These are phyloP conservation scores for Tillandsia fasciculata DNA, from an alignment of 176 grass and related monocot genomes.

Conservation along the genomic window DNA sequence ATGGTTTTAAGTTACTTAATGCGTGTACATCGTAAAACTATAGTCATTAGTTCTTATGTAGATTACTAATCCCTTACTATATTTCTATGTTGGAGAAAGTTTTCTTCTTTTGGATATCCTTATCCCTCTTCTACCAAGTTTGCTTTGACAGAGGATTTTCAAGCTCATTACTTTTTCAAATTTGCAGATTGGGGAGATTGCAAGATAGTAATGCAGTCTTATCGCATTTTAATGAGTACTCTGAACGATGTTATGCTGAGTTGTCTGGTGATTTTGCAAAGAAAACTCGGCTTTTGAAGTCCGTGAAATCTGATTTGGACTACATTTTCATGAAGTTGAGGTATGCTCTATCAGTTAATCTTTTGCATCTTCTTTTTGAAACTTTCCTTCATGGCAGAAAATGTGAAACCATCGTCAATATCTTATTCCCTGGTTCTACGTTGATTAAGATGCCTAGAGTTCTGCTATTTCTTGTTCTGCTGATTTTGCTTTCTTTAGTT, in stretches of 20 bases:
- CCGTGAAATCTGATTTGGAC: slow-evolving; percentile 78
- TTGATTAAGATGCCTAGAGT: too few species aligned
- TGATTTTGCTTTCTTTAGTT: not conserved
- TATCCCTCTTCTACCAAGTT: not conserved
- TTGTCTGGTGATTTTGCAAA: slow-evolving; percentile 68
- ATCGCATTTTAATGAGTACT: slow-evolving; percentile 85
- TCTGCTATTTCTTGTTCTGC: too few species aligned
- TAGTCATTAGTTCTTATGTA: too few species aligned
- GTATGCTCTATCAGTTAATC: slow-evolving; percentile 7
- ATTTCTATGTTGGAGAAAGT: too few species aligned
- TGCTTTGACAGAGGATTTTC: not conserved
- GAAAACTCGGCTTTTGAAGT: slow-evolving; percentile 66
- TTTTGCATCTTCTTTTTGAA: not conserved
- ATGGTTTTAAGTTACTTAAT: too few species aligned
- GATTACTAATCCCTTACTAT: too few species aligned
- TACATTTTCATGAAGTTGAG: slow-evolving; percentile 75
- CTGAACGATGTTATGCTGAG: slow-evolving; percentile 64
- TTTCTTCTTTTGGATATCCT: too few species aligned
- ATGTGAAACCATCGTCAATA: not conserved
- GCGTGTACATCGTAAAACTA: too few species aligned
- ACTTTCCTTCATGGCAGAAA: not conserved
- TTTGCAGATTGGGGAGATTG: slow-evolving; percentile 56
- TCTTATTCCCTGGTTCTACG: not conserved
- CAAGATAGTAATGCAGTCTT: slow-evolving; percentile 89
- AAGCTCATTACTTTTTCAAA: not conserved